phyloP scores from a whole-genome alignment of 1,139 yeast genomes.

The Chernovozyma aurita region DNA sequence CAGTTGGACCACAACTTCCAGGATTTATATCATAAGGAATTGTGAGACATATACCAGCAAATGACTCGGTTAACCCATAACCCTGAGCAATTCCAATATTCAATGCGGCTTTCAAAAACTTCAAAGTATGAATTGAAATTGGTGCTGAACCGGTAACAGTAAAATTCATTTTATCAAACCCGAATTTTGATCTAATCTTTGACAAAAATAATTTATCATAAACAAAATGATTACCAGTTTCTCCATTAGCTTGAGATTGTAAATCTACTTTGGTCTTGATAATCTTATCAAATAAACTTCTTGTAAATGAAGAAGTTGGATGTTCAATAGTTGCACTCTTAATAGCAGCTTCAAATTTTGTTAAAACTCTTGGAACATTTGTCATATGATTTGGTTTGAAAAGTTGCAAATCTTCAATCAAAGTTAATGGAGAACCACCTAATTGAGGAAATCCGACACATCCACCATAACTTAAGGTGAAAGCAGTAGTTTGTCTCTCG shows the following conservation, averaged over 20 bases:
- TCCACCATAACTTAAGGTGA: constrained; percentile 30
- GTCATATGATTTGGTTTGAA: constrained; percentile 51
- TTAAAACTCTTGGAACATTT: constrained; percentile 64
- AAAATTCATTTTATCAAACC: constrained; percentile 25
- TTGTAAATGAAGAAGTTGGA: constrained; percentile 13
- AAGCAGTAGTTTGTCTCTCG: constrained; percentile 31
- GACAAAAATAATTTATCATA: constrained; percentile 24
- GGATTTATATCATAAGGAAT: constrained; percentile 30
- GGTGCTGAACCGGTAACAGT: constrained; percentile 43
- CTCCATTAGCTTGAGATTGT: constrained; percentile 26
- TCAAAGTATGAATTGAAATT: constrained; percentile 36
- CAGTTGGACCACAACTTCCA: constrained; percentile 38
- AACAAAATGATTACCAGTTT: constrained; percentile 24
- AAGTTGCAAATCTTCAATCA: constrained; percentile 53
- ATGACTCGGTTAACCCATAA: constrained; percentile 44
- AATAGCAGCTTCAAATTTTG: constrained; percentile 54
- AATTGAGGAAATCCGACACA: constrained; percentile 42
- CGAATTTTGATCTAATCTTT: constrained; percentile 26
- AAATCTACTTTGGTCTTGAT: constrained; percentile 25
- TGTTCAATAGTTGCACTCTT: constrained; percentile 31
- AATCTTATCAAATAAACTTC: constrained; percentile 17
- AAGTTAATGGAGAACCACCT: constrained; percentile 37
- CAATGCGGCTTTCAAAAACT: constrained; percentile 36
- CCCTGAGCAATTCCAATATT: constrained; percentile 40
- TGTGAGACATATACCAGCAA: constrained; percentile 37